These are phyloP conservation scores for Drechslerella coelobrocha DNA, from an alignment of 2,329 filamentous ascomycete genomes.

Conservation along the genomic window DNA sequence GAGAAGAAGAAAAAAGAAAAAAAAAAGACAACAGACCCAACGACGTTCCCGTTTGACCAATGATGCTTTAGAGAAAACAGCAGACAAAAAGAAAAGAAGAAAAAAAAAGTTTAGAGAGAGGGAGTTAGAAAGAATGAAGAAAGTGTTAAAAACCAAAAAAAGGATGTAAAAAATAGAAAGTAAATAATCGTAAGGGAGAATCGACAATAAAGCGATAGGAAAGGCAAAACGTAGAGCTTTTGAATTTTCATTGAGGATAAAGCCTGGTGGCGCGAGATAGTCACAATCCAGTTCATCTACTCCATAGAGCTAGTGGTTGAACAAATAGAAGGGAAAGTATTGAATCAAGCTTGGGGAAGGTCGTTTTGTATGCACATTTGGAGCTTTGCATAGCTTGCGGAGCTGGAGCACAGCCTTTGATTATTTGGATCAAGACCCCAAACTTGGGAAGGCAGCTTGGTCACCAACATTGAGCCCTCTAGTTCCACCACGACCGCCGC, in stretches of 20 bases:
- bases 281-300: constrained; percentile 29
- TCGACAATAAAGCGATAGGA: background rate
- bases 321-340: constrained; percentile 6
- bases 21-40: background rate
- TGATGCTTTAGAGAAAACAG: constrained; percentile 2
- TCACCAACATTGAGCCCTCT: constrained; percentile 62
- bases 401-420: background rate
- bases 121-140: background rate
- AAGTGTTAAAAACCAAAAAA: no score
- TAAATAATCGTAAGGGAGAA: no score
- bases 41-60: constrained; percentile 8
- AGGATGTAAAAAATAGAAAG: no score
- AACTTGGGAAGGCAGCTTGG: constrained; percentile 64
- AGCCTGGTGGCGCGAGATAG: constrained; percentile 21
- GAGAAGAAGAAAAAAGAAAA: background rate
- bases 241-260: constrained; percentile 31
- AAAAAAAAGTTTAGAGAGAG: background rate
- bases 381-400: no score
- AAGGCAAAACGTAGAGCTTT: constrained; percentile 25
- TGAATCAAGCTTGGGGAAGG: background rate
- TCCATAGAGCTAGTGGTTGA: constrained; percentile 5
- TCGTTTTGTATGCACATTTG: background rate
- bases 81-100: background rate
- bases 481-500: constrained; percentile 58
- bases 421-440: constrained; percentile 61